Evolutionary conservation across 306 rosid species (phyloP).

Genomic region (Quercus cerris): DNA sequence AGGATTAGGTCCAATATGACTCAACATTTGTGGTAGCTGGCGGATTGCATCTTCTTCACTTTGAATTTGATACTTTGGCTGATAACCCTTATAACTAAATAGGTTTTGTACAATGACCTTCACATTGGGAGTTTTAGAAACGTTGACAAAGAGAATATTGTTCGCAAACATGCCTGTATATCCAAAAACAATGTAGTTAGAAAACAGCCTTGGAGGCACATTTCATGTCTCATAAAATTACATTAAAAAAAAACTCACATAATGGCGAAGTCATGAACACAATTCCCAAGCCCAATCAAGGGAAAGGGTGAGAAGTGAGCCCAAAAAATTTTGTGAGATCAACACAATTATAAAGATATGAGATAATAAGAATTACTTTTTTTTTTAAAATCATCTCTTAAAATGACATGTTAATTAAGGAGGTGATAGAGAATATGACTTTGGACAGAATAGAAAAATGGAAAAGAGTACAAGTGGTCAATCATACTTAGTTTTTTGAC

Average conservation of each 20-base stretch:
- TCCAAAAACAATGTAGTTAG: constrained; percentile 6
- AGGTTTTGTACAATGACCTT: constrained; percentile 37
- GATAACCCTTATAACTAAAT: constrained; percentile 24
- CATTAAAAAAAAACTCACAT: no score
- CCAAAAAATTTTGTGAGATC: no score
- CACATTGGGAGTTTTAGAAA: constrained; percentile 38
- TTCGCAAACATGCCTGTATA: constrained; percentile 35
- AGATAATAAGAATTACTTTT: neutral
- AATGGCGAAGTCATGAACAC: neutral
- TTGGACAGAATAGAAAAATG: no score
- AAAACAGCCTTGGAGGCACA: neutral
- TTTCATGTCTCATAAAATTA: neutral
- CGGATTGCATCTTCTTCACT: constrained; percentile 34
- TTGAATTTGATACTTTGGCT: constrained; percentile 23
- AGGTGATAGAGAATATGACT: no score
- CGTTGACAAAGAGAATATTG: constrained; percentile 39
- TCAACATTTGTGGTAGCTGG: constrained; percentile 33
- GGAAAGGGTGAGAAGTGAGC: neutral
- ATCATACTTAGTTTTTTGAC: no score
- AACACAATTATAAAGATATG: no score
- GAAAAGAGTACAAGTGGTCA: no score
- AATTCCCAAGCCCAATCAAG: neutral
- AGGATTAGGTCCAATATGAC: constrained; percentile 15
- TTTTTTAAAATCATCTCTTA: neutral
- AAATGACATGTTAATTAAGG: no score